Conservation (phyloP, 2,329 filamentous ascomycete species). For the Bertia moriformis region DNA sequence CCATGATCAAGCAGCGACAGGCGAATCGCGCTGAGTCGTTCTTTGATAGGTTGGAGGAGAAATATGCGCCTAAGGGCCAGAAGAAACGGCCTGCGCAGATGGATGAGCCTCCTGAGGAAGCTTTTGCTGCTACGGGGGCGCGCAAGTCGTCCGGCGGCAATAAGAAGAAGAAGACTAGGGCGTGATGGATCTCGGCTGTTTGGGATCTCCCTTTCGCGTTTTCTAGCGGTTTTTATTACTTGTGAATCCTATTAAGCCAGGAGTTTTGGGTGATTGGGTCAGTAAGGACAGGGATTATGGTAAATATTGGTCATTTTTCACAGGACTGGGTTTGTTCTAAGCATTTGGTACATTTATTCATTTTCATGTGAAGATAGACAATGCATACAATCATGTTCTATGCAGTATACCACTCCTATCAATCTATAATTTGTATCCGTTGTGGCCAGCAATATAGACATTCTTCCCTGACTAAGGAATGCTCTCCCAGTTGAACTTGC, state of each 20-base stretch:
- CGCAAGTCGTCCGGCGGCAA: neutral
- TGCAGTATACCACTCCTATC: too few relatives aligned
- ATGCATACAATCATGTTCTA: too few relatives aligned
- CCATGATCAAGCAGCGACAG: neutral
- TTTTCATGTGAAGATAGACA: too few relatives aligned
- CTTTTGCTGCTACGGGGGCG: neutral
- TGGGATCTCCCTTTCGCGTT: neutral
- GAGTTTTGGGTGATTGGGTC: neutral
- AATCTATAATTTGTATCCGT: too few relatives aligned
- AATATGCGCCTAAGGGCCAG: neutral
- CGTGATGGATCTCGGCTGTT: neutral
- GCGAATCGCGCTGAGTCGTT: neutral
- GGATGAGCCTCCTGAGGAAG: constrained; percentile 1
- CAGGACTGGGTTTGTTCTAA: too few relatives aligned
- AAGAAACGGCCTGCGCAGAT: neutral
- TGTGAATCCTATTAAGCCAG: neutral
- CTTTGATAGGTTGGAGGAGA: neutral
- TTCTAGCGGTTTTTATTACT: neutral
- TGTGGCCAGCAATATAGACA: too few relatives aligned
- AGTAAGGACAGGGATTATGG: too few relatives aligned
- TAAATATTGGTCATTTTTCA: too few relatives aligned
- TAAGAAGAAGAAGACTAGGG: constrained; percentile 1
- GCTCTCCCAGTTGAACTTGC: too few relatives aligned
- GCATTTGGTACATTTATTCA: too few relatives aligned
- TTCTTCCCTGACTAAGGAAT: too few relatives aligned